Conservation (phyloP, 352 stramenopile genomes). For the Phytopythium cucurbitacearum region DNA sequence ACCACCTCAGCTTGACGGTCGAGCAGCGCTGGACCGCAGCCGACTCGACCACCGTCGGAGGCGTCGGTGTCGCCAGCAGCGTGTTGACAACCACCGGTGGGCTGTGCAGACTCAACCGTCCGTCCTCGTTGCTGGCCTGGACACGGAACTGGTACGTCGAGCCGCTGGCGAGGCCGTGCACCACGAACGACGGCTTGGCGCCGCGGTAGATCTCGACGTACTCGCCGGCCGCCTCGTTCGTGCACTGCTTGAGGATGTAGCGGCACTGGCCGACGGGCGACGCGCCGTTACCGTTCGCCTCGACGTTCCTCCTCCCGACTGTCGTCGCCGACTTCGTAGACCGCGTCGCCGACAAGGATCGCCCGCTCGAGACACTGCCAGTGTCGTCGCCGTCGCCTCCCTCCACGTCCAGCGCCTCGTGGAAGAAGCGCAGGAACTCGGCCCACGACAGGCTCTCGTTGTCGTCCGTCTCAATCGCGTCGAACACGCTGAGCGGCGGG, state of each 20-base stretch:
- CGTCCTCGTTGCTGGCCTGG: slow-evolving; percentile 78
- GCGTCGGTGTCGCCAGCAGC: slow-evolving; percentile 60
- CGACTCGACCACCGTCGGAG: slow-evolving; percentile 37
- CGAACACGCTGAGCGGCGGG: slow-evolving; percentile 73
- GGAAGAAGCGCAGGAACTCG: slow-evolving; percentile 81
- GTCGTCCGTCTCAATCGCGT: slow-evolving; percentile 88
- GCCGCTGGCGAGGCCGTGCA: slow-evolving; percentile 76
- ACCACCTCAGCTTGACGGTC: slow-evolving; percentile 55
- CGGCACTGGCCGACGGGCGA: slow-evolving; percentile 26
- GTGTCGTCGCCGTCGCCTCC: slow-evolving; percentile 8
- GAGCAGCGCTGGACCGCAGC: slow-evolving; percentile 9
- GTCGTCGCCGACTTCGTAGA: neutral
- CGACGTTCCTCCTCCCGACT: slow-evolving; percentile 5
- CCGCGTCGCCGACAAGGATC: neutral
- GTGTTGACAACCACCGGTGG: slow-evolving; percentile 81
- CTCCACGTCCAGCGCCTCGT: slow-evolving; percentile 42
- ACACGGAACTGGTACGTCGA: slow-evolving; percentile 89
- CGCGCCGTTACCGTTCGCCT: slow-evolving; percentile 10
- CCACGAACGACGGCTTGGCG: slow-evolving; percentile 53
- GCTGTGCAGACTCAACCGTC: slow-evolving; percentile 62
- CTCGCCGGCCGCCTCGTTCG: slow-evolving; percentile 67
- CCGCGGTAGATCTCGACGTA: slow-evolving; percentile 87
- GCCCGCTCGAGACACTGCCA: neutral
- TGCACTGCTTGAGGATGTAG: slow-evolving; percentile 87
- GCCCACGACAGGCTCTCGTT: slow-evolving; percentile 86